Evolutionary conservation across 2,329 filamentous ascomycete species (phyloP).

Genomic region (Trichoderma sp.): DNA sequence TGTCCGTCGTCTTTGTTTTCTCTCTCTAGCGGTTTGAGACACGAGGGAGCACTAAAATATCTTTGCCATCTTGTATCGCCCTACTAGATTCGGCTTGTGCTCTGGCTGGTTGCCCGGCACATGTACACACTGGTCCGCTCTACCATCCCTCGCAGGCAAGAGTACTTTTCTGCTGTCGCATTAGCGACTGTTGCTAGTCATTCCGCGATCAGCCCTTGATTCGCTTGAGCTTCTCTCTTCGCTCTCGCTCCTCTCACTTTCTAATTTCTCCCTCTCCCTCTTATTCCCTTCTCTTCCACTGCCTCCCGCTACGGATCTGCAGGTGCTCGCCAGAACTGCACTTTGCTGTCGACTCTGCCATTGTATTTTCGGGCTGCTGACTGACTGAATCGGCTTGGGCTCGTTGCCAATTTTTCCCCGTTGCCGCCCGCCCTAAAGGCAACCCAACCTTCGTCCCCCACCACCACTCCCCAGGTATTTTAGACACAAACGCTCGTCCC

Average conservation of each 20-base stretch:
- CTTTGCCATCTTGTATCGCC: slow-evolving; percentile 12
- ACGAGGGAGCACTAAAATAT: slow-evolving; percentile 15
- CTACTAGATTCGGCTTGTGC: background rate
- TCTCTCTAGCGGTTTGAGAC: slow-evolving; percentile 9
- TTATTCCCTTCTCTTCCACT: background rate
- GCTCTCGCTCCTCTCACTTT: background rate
- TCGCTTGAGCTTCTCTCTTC: background rate
- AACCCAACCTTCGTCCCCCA: slow-evolving; percentile 6
- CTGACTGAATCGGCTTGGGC: slow-evolving; percentile 8
- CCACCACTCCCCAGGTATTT: slow-evolving; percentile 23
- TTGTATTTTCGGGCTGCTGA: background rate
- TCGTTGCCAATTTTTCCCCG: background rate
- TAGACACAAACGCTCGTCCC: slow-evolving; percentile 38
- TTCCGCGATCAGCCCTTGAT: background rate
- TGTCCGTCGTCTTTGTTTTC: background rate
- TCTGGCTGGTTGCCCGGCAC: slow-evolving; percentile 6
- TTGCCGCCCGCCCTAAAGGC: slow-evolving; percentile 1
- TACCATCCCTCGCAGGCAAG: slow-evolving; percentile 7
- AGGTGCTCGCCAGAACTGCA: background rate
- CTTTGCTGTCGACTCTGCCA: background rate
- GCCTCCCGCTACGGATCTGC: background rate
- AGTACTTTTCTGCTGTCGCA: background rate
- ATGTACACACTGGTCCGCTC: background rate
- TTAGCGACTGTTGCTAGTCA: slow-evolving; percentile 4
- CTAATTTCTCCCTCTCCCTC: background rate